Percentiles rank a stretch among this genome's conserved stretches.
Conservation (phyloP, 805 yeast genomes). For the Metschnikowia santaceciliae region DNA sequence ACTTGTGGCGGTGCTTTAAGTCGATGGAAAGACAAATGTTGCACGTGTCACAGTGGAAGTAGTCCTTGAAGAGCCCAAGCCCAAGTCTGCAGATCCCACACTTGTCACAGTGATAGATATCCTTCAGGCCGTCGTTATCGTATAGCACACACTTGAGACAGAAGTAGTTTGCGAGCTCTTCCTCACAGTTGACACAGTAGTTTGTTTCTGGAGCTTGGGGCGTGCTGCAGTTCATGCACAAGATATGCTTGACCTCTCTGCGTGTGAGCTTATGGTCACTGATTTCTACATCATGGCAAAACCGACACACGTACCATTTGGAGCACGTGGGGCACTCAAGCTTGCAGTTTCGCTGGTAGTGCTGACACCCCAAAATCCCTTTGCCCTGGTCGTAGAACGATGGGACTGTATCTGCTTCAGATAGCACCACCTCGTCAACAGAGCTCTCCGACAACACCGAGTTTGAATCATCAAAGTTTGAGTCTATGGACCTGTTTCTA, state of each 20-base stretch:
- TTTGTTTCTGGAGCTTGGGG: slow-evolving; percentile 70
- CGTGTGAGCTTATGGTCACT: slow-evolving; percentile 56
- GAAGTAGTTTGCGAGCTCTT: slow-evolving; percentile 67
- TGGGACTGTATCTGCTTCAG: slow-evolving; percentile 45
- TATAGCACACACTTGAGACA: slow-evolving; percentile 76
- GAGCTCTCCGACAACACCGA: slow-evolving; percentile 9
- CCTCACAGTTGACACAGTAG: slow-evolving; percentile 65
- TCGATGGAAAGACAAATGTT: slow-evolving; percentile 84
- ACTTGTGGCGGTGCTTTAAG: slow-evolving; percentile 70
- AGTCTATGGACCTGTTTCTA: too few species aligned
- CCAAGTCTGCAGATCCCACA: slow-evolving; percentile 94
- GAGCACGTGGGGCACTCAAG: slow-evolving; percentile 73
- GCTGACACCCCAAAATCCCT: slow-evolving; percentile 68
- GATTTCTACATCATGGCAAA: slow-evolving; percentile 73
- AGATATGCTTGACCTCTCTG: slow-evolving; percentile 56
- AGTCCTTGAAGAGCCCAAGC: slow-evolving; percentile 81
- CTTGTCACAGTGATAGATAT: slow-evolving; percentile 86
- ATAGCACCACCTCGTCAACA: slow-evolving; percentile 44
- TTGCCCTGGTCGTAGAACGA: slow-evolving; percentile 43
- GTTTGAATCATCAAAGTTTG: neutral
- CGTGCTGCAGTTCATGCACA: slow-evolving; percentile 76
- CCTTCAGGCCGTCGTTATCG: slow-evolving; percentile 74
- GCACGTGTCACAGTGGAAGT: slow-evolving; percentile 87
- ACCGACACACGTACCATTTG: slow-evolving; percentile 75
- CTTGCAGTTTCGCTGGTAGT: slow-evolving; percentile 81